Conservation (phyloP, 1,284 basidiomycete species). For the Moesziomyces parantarcticus region DNA sequence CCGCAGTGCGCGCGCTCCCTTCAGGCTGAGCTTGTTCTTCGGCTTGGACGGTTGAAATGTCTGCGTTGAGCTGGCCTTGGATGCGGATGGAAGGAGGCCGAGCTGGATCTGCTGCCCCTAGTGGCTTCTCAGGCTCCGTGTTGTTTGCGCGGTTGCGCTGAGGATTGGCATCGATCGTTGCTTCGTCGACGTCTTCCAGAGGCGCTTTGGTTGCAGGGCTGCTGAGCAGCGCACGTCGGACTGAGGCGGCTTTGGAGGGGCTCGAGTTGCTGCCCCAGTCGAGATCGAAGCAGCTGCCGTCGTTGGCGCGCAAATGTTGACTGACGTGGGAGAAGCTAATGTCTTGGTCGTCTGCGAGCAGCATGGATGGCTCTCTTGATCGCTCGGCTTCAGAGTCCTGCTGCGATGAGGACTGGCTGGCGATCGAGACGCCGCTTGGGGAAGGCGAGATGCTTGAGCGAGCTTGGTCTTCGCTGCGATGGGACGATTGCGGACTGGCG, state of each 20-base stretch:
- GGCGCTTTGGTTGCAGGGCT: background rate
- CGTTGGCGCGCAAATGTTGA: constrained; percentile 39
- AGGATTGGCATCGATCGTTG: constrained; percentile 15
- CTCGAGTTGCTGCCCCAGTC: constrained; percentile 25
- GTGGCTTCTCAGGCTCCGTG: background rate
- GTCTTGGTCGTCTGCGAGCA: constrained; percentile 29
- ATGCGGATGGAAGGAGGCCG: constrained; percentile 22
- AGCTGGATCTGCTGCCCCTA: constrained; percentile 1
- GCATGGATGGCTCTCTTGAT: constrained; percentile 51
- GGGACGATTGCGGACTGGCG: constrained; percentile 25
- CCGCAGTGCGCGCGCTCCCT: background rate
- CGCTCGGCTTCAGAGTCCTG: constrained; percentile 15
- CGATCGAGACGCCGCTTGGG: constrained; percentile 19
- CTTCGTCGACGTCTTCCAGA: constrained; percentile 7
- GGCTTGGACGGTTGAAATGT: background rate
- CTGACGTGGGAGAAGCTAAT: constrained; percentile 26
- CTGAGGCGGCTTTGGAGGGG: constrained; percentile 17
- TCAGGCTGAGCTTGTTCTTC: background rate
- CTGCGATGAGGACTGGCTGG: constrained; percentile 13
- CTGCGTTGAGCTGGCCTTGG: background rate
- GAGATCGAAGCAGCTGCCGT: constrained; percentile 55
- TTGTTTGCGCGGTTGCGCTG: background rate
- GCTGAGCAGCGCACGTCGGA: background rate
- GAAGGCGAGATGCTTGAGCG: constrained; percentile 10
- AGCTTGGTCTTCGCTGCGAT: background rate